These are phyloP conservation scores for Juglanconis oblonga DNA, from an alignment of 2,329 filamentous ascomycete genomes.

Conservation along the genomic window DNA sequence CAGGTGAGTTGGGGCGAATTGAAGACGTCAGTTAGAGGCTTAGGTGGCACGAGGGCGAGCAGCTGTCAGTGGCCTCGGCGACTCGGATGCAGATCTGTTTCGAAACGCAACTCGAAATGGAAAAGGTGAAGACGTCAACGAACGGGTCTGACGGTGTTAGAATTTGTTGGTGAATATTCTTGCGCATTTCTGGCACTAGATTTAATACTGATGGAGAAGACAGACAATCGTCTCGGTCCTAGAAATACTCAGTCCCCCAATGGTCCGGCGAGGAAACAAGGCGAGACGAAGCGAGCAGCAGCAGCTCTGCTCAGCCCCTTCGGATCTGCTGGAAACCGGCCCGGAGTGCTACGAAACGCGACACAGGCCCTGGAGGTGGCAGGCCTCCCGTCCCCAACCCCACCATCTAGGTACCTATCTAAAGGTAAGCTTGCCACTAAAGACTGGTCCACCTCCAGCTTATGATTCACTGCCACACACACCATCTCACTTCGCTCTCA, in stretches of 20 bases:
- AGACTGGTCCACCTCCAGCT: too few species aligned
- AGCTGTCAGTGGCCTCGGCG: neutral
- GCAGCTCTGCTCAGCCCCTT: slow-evolving; percentile 7
- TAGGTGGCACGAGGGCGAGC: neutral
- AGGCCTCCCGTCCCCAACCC: neutral
- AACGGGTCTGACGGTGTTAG: too few species aligned
- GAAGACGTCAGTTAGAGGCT: slow-evolving; percentile 5
- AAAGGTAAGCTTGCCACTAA: too few species aligned
- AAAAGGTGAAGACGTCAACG: neutral
- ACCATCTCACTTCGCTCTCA: neutral
- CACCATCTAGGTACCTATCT: too few species aligned
- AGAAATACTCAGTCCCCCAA: slow-evolving; percentile 1
- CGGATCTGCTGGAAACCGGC: neutral
- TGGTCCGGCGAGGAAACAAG: neutral
- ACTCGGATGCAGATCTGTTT: neutral
- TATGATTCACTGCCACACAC: neutral
- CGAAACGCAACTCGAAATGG: neutral
- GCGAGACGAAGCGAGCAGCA: slow-evolving; percentile 5
- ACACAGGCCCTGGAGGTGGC: too few species aligned
- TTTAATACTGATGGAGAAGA: neutral
- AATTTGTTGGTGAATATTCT: neutral
- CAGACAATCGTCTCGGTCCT: neutral
- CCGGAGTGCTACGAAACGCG: too few species aligned
- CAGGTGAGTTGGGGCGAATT: slow-evolving; percentile 7
- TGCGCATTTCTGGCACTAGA: neutral